These are phyloP conservation scores for Leishmania gerbilli DNA, from an alignment of 208 protist genomes.

Conservation along the genomic window DNA sequence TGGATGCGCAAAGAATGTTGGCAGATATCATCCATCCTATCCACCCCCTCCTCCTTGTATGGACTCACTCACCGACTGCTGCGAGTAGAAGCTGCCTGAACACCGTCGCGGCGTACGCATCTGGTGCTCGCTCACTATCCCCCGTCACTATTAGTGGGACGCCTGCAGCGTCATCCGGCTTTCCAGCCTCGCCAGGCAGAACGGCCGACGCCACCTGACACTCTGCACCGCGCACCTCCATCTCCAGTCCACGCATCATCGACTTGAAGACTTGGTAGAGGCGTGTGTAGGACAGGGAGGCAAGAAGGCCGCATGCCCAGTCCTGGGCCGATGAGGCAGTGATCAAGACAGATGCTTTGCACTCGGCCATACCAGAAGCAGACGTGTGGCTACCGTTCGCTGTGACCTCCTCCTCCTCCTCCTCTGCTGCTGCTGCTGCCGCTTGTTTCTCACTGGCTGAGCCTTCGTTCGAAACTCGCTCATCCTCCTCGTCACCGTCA, in stretches of 20 bases:
- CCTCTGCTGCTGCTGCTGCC: not conserved
- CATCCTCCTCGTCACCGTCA: not conserved
- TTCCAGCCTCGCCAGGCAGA: not conserved
- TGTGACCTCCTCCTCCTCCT: not conserved
- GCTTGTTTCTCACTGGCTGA: not conserved
- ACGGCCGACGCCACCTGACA: not conserved
- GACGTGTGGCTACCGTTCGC: no score
- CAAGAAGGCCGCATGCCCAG: constrained; percentile 24
- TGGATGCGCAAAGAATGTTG: not conserved
- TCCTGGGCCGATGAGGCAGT: not conserved
- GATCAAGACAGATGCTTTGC: not conserved
- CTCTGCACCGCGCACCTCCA: constrained; percentile 19
- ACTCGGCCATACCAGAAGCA: no score
- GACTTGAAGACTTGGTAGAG: constrained; percentile 29
- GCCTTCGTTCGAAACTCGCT: not conserved
- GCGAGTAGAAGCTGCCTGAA: constrained; percentile 18
- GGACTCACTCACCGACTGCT: constrained; percentile 21
- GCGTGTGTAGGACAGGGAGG: constrained; percentile 22
- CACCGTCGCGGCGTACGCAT: not conserved
- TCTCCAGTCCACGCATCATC: constrained; percentile 32
- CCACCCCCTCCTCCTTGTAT: not conserved
- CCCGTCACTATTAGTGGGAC: not conserved
- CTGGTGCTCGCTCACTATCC: not conserved
- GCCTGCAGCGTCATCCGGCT: not conserved
- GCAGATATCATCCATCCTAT: not conserved